Conservation (phyloP, 2,329 filamentous ascomycete genomes). For the Diplodia intermedia region DNA sequence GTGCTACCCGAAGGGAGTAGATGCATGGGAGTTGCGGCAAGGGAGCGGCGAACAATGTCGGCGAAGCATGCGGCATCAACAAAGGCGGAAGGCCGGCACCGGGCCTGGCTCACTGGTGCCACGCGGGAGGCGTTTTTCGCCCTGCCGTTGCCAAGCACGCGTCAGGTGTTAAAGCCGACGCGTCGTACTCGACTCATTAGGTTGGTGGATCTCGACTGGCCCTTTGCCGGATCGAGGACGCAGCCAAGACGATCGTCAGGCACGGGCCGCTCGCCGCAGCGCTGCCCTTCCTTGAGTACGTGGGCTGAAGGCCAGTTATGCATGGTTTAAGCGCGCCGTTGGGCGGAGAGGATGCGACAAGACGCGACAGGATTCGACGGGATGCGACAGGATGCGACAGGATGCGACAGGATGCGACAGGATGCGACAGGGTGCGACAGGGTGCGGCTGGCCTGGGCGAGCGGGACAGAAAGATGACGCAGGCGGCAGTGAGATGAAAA, state of each 20-base stretch:
- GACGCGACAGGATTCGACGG: no score
- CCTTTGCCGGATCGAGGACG: background rate
- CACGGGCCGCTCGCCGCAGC: background rate
- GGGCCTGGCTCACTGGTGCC: constrained; percentile 3
- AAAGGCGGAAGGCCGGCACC: constrained; percentile 9
- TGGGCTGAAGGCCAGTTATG: background rate
- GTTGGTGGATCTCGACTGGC: no score
- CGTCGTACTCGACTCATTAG: background rate
- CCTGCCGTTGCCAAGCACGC: constrained; percentile 4
- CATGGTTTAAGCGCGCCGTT: constrained; percentile 9
- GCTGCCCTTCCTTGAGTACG: background rate
- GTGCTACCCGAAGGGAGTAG: background rate
- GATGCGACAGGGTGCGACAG: no score
- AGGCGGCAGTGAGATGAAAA: constrained; percentile 4
- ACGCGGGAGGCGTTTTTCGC: constrained; percentile 14
- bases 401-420: background rate
- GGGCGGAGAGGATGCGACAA: background rate
- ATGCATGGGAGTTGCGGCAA: constrained; percentile 24
- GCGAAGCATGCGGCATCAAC: constrained; percentile 21
- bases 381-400: background rate
- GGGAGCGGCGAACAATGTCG: constrained; percentile 5
- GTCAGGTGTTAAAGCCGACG: background rate
- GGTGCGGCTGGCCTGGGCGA: background rate
- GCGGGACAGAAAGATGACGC: background rate
- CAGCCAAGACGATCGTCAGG: constrained; percentile 26